Conservation (phyloP, 805 yeast genomes). For the Monosporozyma servazzii region DNA sequence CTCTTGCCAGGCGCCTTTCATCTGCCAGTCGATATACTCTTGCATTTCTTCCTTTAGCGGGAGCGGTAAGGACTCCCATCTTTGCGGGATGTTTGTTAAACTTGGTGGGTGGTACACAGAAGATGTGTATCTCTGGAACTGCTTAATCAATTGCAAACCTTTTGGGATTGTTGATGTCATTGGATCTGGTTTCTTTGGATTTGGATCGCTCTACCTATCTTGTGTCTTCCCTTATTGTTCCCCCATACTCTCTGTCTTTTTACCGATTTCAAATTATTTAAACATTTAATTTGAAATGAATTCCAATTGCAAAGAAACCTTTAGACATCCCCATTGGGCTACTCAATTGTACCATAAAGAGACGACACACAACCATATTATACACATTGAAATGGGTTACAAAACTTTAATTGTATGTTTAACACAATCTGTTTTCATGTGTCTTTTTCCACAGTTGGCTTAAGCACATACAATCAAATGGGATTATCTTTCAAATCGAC, state of each 20-base stretch:
- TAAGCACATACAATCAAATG: no score
- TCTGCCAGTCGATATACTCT: slow-evolving; percentile 29
- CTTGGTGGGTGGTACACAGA: slow-evolving; percentile 25
- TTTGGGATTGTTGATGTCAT: background rate
- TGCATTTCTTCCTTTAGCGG: slow-evolving; percentile 30
- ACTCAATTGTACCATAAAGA: background rate
- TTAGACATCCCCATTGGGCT: background rate
- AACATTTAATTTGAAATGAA: background rate
- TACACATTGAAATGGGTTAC: slow-evolving; percentile 7
- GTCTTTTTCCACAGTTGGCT: no score
- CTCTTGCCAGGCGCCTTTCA: slow-evolving; percentile 28
- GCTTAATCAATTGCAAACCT: background rate
- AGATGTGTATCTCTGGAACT: background rate
- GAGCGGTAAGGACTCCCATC: slow-evolving; percentile 30
- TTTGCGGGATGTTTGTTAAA: slow-evolving; percentile 18
- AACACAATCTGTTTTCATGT: background rate
- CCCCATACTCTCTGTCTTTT: background rate
- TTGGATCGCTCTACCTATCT: no score
- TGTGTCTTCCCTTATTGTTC: background rate
- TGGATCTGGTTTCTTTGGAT: background rate
- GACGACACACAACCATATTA: background rate
- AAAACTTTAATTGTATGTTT: slow-evolving; percentile 19
- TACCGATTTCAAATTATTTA: background rate
- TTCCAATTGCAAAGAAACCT: background rate
- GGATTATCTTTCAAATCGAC: no score